Evolutionary conservation across 1,139 yeast species (phyloP).

Genomic region (Sugiyamaella paludigena): DNA sequence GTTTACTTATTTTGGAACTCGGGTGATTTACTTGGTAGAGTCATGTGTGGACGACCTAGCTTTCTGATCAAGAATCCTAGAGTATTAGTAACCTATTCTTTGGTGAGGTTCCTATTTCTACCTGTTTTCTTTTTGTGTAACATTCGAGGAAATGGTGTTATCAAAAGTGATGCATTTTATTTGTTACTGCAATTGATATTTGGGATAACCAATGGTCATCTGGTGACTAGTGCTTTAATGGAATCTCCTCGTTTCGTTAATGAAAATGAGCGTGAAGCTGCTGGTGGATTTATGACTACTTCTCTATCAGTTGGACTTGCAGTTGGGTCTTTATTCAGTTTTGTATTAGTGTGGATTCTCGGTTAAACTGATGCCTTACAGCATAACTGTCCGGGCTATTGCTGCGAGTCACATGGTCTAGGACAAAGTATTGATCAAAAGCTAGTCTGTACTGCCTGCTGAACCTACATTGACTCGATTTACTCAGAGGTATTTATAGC

Average conservation of each 20-base stretch:
- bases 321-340: slow-evolving; percentile 72
- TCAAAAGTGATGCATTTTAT: slow-evolving; percentile 66
- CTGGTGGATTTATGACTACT: slow-evolving; percentile 87
- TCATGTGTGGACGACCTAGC: slow-evolving; percentile 54
- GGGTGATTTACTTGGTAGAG: slow-evolving; percentile 81
- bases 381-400: too few relatives aligned
- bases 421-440: too few relatives aligned
- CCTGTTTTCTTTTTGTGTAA: slow-evolving; percentile 53
- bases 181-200: slow-evolving; percentile 66
- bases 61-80: slow-evolving; percentile 35
- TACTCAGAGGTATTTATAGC: too few relatives aligned
- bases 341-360: slow-evolving; percentile 49
- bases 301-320: slow-evolving; percentile 74
- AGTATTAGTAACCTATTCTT: slow-evolving; percentile 24
- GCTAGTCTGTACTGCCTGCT: too few relatives aligned
- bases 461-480: too few relatives aligned
- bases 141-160: slow-evolving; percentile 44
- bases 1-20: slow-evolving; percentile 82
- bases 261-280: slow-evolving; percentile 78
- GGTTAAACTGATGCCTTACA: not conserved
- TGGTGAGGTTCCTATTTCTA: slow-evolving; percentile 52
- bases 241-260: slow-evolving; percentile 57
- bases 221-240: slow-evolving; percentile 80
- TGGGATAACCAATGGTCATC: slow-evolving; percentile 86
- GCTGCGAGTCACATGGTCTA: too few relatives aligned